Base-by-base conservation (phyloP, 352 stramenopile genomes). In the Phytophthora macrochlamydospora region DNA sequence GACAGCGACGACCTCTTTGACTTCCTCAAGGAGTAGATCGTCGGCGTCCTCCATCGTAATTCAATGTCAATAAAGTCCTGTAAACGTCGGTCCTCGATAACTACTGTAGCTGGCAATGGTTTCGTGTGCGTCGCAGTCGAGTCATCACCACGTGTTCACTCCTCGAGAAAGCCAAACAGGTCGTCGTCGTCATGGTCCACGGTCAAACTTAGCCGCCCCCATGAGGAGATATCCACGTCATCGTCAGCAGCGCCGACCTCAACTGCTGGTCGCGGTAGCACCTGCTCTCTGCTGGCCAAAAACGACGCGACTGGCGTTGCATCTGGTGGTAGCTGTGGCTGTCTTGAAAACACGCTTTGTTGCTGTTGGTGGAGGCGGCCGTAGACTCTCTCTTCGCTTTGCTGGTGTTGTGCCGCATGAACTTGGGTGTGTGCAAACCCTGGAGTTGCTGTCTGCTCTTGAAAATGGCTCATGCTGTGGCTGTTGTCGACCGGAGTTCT, bases 151-250 rank as follows among this genome's bases (percentile, higher is more conserved):
- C 18, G 0, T 0, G 18, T 24, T 24, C 18, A 24, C 18, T 24
- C 18, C n/a, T 62, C 40, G 31, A 73, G 59, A 44, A 73, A 73
- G 8, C 60, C 59, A 51, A 73, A 73, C n/a, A 73, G 13, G 37
- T 73, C 65, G 24, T 73, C 59, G 14, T 65, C 48, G 44, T 69
- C 65, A 40, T 54, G 30, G 31, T 73, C 65, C 12, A 69, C 54
- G 8, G 59, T 65, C 13, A 73, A 43, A 33, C 59, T 73, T 14
- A 73, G 54, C 18, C 65, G 54, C 2, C 54, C 43, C 65, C 65
- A 73, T 38, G 59, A 65, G 12, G 65, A 32, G 8, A 65, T 52
- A 31, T 73, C 59, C 12, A 73, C 14, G 33, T 35, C 49, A 13
- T 38, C 59, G 29, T 66, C 46, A n/a, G 37, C 24, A 32, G 31